phyloP scores from a whole-genome alignment of 2,329 filamentous ascomycete species.

The Teratosphaeria destructans region DNA sequence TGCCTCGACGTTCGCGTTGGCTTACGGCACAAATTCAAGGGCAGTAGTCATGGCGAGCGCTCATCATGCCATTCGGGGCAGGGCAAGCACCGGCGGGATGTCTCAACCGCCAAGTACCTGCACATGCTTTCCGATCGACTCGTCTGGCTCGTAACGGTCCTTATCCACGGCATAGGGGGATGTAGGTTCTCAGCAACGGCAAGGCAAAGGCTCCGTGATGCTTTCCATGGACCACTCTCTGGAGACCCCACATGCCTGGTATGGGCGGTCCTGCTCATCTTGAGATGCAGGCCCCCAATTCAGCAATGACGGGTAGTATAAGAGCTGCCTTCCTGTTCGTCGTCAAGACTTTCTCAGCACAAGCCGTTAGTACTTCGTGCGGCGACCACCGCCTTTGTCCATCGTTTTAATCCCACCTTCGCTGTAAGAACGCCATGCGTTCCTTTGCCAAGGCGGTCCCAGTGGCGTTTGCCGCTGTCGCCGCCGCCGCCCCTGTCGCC shows the following conservation, averaged over 20 bases:
- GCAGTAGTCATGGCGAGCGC: not conserved
- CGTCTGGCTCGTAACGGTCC: not conserved
- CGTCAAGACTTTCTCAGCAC: not conserved
- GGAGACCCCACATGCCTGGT: not conserved
- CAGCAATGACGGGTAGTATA: not conserved
- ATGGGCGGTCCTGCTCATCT: not conserved
- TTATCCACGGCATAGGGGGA: not conserved
- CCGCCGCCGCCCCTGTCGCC: not conserved
- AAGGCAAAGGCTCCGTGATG: not conserved
- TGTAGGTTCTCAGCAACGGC: not conserved
- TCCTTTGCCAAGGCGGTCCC: not conserved
- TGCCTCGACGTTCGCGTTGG: not conserved
- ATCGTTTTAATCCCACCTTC: not conserved
- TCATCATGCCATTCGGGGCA: not conserved
- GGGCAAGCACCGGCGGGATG: not conserved
- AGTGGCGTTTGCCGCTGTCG: not conserved
- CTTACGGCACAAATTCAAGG: not conserved
- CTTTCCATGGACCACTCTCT: not conserved
- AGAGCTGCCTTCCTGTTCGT: not conserved
- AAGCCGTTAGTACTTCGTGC: not conserved
- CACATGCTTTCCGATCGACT: not conserved
- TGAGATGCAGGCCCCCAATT: not conserved
- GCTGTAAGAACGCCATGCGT: not conserved
- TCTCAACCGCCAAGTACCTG: not conserved
- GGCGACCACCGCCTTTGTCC: not conserved